A percentile compares a stretch with the other conserved stretches of the same genome.
These are phyloP conservation scores for Dothistroma pini DNA, from an alignment of 2,329 filamentous ascomycete genomes.

Conservation along the genomic window DNA sequence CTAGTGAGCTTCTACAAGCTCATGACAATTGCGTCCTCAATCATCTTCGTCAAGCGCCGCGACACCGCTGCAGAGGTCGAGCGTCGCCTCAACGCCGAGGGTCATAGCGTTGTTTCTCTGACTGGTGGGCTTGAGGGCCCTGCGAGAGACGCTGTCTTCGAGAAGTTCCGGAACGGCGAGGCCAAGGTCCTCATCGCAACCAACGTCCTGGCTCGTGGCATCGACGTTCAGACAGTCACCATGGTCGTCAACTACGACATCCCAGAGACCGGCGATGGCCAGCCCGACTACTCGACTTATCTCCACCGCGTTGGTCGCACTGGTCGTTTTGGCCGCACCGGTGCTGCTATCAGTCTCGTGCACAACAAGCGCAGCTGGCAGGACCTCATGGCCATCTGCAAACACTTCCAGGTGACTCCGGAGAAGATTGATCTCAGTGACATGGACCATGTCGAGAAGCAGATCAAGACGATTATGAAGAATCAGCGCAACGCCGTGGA, in stretches of 20 bases:
- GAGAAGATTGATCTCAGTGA: conserved; percentile 78
- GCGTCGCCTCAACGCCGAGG: conserved; percentile 78
- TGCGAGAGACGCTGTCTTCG: conserved; percentile 78
- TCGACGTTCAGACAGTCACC: conserved; percentile 86
- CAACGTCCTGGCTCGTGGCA: conserved; percentile 92
- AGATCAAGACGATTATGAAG: conserved; percentile 79
- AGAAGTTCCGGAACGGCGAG: conserved; percentile 78
- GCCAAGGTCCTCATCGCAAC: conserved; percentile 98
- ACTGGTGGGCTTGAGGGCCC: conserved; percentile 82
- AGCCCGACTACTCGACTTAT: conserved; percentile 89
- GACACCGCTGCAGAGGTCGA: conserved; percentile 83
- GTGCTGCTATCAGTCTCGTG: conserved; percentile 93
- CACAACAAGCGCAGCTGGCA: conserved; percentile 78
- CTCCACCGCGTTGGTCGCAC: conserved; percentile 97
- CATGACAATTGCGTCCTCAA: conserved; percentile 94
- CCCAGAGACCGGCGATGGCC: conserved; percentile 56
- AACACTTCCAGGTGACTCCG: conserved; percentile 75
- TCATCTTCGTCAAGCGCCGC: conserved; percentile 96
- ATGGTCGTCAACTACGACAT: conserved; percentile 95
- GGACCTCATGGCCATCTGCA: conserved; percentile 74
- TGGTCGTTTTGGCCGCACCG: conserved; percentile 92
- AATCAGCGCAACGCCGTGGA: conserved; percentile 33
- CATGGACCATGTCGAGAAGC: conserved; percentile 84
- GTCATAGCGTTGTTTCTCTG: conserved; percentile 85
- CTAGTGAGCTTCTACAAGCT: conserved; percentile 92